A percentile compares a stretch with the other conserved stretches of the same genome.
phyloP scores from a whole-genome alignment of 805 yeast species.

The Candida krabiensis region DNA sequence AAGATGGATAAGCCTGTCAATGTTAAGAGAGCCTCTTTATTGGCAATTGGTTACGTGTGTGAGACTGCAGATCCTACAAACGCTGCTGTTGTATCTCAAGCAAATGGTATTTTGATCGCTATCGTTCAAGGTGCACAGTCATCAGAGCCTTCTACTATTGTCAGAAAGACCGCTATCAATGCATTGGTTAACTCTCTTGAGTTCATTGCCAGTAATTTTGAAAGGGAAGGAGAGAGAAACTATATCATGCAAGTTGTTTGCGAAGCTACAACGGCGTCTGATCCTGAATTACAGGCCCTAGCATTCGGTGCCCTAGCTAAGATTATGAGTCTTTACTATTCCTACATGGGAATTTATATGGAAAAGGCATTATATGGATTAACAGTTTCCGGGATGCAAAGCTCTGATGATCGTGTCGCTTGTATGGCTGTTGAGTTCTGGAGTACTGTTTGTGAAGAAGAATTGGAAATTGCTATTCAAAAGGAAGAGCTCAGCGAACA shows the following conservation, averaged over 20 bases:
- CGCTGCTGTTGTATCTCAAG: conserved; percentile 75
- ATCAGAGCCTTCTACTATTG: conserved; percentile 69
- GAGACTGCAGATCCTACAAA: conserved; percentile 87
- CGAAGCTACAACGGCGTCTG: conserved; percentile 93
- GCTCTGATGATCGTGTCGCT: conserved; percentile 78
- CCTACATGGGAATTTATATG: conserved; percentile 92
- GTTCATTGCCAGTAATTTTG: conserved; percentile 86
- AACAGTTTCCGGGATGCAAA: conserved; percentile 90
- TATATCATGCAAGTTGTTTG: conserved; percentile 98
- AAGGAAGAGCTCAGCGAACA: conserved; percentile 60
- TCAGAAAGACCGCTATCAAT: conserved; percentile 86
- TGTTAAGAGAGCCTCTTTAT: conserved; percentile 82
- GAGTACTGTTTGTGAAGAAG: conserved; percentile 99
- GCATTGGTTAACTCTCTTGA: conserved; percentile 90
- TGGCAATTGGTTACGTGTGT: conserved; percentile 94
- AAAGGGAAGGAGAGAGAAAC: conserved; percentile 91
- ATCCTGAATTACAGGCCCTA: conserved; percentile 81
- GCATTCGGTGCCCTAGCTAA: conserved; percentile 95
- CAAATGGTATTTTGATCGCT: conserved; percentile 91
- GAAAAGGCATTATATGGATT: conserved; percentile 91
- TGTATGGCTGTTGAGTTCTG: conserved; percentile 99
- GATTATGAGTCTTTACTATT: conserved; percentile 86
- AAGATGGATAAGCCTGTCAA: conserved; percentile 72
- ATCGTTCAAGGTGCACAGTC: conserved; percentile 95
- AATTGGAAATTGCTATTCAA: conserved; percentile 74